Base-by-base conservation (phyloP, 75 land plant species). In the Sequoia sempervirens region DNA sequence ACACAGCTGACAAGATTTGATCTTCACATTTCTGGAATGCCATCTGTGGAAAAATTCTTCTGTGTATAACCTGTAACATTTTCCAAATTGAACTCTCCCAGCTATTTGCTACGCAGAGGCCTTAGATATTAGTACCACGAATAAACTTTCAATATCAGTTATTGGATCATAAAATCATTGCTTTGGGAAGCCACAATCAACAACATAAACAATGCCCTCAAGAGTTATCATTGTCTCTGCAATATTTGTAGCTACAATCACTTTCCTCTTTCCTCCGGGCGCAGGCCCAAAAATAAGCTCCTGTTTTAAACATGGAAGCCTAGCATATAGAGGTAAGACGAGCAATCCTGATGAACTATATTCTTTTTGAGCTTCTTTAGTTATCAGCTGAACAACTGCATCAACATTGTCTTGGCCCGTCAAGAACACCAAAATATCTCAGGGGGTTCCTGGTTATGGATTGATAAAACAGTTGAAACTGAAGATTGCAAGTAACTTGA, bases 361-460 rank as follows among this genome's bases (percentile, higher is more conserved):
- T 32, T 75, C 69, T 72, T 38, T 64, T 50, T 87, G 91, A 78
- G 88, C 85, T 82, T 97, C 95, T 80, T 95, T 95, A 66, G 75
- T 88, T 17, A 97, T 85, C 80, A 94, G 70, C 86, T 95, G 91
- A 53, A 92, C 87, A 32, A 91, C 92, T 34, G 94, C 94, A 87
- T 97, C 97, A 83, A 97, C 95, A 86, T 97, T 98, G 88, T 97
- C 96, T 91, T 97, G 96, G 81, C 99, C 99, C 0, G 99, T 97
- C 34, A 97, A 89, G 81, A 97, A 97, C 36, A 97, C 96, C 73
- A 97, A 84, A 53, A 97, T 90, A 89, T 97, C 98, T 12, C 99
- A 98, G 58, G 85, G 84, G 7, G 92, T n/a, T n/a, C 97, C 89
- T 86, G 84, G 14, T 95, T 91, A 90, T 96, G 89, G 83, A 95